Base-by-base conservation (phyloP, 257 asterid genomes). In the Nicotiana noctiflora region DNA sequence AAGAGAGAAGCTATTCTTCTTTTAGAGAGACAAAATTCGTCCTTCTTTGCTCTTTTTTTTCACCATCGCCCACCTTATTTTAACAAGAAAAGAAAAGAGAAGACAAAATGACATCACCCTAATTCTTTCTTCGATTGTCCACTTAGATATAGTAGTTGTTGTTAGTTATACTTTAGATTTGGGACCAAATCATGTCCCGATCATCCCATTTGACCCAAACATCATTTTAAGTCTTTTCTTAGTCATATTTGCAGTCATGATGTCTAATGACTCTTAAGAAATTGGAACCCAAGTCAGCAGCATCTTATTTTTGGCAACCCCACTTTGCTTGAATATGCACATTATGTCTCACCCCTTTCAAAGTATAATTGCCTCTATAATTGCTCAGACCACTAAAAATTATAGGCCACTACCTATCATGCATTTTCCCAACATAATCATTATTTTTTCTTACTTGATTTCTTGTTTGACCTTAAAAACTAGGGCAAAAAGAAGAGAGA, bases 141-240 rank as follows among this genome's bases (percentile, higher is more conserved):
- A 44, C 77, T n/a, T 19, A 44, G 18, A 12, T 67, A 65, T 31
- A 32, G 9, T 70, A 67, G 10, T 70, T 44, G 19, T 40, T 31
- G 57, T 21, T 12, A 37, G 76, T 68, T 34, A 68, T 40, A 40
- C 56, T 40, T n/a, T 23, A 68, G n/a, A 11, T 68, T 68, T n/a
- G 56, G 56, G 56, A 68, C 76, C 76, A 68, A 68, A 68, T 68
- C 76, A 37, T 68, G 56, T 68, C 77, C 12, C 32, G 19, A 68
- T 68, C 77, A 40, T 68, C 77, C 57, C 31, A 68, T 68, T 11
- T 68, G 77, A 19, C 56, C 6, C 77, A 10, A 40, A n/a, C 55
- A 68, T 68, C 8, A 68, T 11, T 40, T n/a, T 12, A 11, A 11
- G 77, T 46, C 40, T 21, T 21, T 70, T 44, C 77, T 72, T 72